Conservation (phyloP, 176 grass and related monocot genomes). For the Zoysia japonica region DNA sequence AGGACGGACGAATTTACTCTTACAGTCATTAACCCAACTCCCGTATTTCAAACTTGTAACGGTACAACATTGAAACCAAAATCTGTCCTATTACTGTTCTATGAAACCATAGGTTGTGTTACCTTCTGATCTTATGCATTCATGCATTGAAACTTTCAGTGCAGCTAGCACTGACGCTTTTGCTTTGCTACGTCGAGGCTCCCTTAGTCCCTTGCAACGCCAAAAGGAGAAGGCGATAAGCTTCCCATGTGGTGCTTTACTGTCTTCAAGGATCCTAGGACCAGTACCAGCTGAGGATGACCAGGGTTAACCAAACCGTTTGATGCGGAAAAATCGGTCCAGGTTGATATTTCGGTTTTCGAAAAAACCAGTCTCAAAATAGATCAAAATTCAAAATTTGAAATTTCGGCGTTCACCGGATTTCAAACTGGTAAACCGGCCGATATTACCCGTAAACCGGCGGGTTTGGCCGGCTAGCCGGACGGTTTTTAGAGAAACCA, state of each 20-base stretch:
- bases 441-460: too few species aligned
- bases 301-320: too few species aligned
- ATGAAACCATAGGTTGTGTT: constrained; percentile 2
- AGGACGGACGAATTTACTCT: background rate
- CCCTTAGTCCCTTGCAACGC: constrained; percentile 85
- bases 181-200: constrained; percentile 57
- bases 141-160: constrained; percentile 72
- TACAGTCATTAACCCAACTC: background rate
- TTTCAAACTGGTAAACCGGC: too few species aligned
- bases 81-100: background rate
- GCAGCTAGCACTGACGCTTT: constrained; percentile 59
- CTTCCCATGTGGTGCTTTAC: constrained; percentile 65
- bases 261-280: constrained; percentile 54
- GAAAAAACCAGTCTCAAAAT: too few species aligned
- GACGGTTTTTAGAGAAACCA: too few species aligned
- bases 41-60: constrained; percentile 9
- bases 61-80: constrained; percentile 29
- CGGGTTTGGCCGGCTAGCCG: too few species aligned
- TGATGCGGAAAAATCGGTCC: too few species aligned
- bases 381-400: too few species aligned
- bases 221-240: constrained; percentile 36
- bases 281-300: background rate
- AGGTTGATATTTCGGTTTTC: too few species aligned
- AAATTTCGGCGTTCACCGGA: too few species aligned
- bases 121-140: constrained; percentile 78